A percentile compares a stretch with the other conserved stretches of the same genome.
Conservation (phyloP, 768 basidiomycete species). For the Leucocoprinus sp. region DNA sequence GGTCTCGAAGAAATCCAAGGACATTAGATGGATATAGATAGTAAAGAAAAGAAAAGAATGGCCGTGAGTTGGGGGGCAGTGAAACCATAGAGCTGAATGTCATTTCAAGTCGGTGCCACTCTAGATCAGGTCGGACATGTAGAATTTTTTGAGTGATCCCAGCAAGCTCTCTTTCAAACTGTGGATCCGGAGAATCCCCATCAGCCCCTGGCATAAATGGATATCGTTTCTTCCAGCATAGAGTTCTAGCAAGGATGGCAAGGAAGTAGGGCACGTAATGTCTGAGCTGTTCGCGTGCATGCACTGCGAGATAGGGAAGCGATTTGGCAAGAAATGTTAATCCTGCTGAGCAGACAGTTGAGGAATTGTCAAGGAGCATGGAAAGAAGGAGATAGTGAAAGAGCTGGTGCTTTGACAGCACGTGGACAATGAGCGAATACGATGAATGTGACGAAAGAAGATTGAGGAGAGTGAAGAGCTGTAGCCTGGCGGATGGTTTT, state of each 20-base stretch:
- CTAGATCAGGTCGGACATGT: constrained; percentile 43
- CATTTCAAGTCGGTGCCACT: constrained; percentile 61
- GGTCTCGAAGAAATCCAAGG: constrained; percentile 67
- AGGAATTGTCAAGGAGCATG: constrained; percentile 66
- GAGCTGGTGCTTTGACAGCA: constrained; percentile 54
- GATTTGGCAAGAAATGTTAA: constrained; percentile 61
- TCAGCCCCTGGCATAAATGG: constrained; percentile 22
- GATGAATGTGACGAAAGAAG: constrained; percentile 45
- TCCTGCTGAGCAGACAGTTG: constrained; percentile 57
- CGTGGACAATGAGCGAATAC: constrained; percentile 40
- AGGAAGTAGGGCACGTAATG: constrained; percentile 56
- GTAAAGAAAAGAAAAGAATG: constrained; percentile 74
- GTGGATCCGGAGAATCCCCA: constrained; percentile 24
- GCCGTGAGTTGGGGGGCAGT: constrained; percentile 49
- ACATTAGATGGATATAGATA: constrained; percentile 90
- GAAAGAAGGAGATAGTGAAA: constrained; percentile 59
- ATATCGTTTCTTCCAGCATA: constrained; percentile 65
- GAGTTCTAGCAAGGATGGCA: constrained; percentile 56
- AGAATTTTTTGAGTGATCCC: constrained; percentile 29
- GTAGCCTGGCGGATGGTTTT: constrained; percentile 54
- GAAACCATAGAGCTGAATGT: constrained; percentile 47
- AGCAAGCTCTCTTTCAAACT: constrained; percentile 33
- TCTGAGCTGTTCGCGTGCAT: constrained; percentile 49
- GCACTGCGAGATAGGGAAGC: constrained; percentile 66
- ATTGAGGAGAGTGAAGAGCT: constrained; percentile 61